These are phyloP conservation scores for Antrodiella citrinella DNA, from an alignment of 768 basidiomycete species.

Conservation along the genomic window DNA sequence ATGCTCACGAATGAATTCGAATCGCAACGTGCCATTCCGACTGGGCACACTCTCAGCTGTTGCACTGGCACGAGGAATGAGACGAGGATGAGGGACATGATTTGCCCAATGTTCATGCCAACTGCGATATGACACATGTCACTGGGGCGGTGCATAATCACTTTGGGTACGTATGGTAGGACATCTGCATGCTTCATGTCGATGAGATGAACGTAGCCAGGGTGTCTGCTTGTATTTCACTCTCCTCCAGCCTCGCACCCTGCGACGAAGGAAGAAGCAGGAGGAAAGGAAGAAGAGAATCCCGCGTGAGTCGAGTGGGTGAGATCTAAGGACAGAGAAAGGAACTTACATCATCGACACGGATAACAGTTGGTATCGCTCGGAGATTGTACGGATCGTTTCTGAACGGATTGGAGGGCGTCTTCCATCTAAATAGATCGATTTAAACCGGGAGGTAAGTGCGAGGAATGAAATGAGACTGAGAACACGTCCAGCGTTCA, in stretches of 20 bases:
- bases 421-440: constrained; percentile 51
- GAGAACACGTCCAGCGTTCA: neutral
- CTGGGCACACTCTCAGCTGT: neutral
- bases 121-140: neutral
- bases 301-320: constrained; percentile 2
- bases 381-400: constrained; percentile 53
- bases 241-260: constrained; percentile 34
- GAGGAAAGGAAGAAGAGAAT: constrained; percentile 11
- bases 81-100: too few species aligned
- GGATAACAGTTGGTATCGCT: constrained; percentile 61
- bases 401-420: constrained; percentile 47
- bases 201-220: constrained; percentile 10
- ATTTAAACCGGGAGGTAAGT: neutral
- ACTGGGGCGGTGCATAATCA: neutral
- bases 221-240: constrained; percentile 23
- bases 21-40: too few species aligned
- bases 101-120: neutral
- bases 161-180: neutral
- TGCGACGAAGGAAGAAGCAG: constrained; percentile 24
- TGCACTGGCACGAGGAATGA: neutral
- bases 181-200: neutral
- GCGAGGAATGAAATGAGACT: neutral
- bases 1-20: too few species aligned
- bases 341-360: constrained; percentile 43
- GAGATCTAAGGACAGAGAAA: constrained; percentile 1